Evolutionary conservation across 140 eudicot genomes (phyloP), one percentile per base, ranked within the genome.

Genomic region (Ambrosia hybrid): DNA sequence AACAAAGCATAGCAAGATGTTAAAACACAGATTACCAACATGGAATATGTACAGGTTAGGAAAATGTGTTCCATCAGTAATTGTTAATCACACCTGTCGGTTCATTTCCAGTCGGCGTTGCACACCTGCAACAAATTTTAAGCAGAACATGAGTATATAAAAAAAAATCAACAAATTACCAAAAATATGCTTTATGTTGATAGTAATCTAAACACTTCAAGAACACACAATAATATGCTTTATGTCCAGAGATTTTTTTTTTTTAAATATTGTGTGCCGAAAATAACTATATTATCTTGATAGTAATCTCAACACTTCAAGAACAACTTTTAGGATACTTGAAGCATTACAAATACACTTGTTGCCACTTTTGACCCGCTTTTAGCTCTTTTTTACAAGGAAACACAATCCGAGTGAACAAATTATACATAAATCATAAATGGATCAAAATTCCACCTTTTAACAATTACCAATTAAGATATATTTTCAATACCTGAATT

Each of bases 41-140:
- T 21, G 15, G 4, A 56, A 70, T 57, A 64, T 4, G 17, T 51
- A 16, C 41, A 45, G 3, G 74, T 39, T 10, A 3, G 57, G 30
- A 39, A 2, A 17, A 57, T 14, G 41, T 14, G 7, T 21, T 56
- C 8, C 12, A 33, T 45, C n/a, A 34, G 26, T 56, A 77, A 55
- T 45, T 46, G 48, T 10, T 33, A 53, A 46, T 39, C 9, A 6
- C 52, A 89, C 97, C 91, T 85, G 85, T 57, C 79, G 41, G 76
- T 75, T 87, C 87, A 93, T 66, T 83, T 87, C 91, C 86, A 93
- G 76, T 83, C 85, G 90, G 53, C 97, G 86, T 76, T 87, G 97
- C 60, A 84, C 95, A 11, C 95, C 92, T 83, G 90, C n/a, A n/a
- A 57, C 58, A 76, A 63, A 65, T 58, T 73, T 16, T 26, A 41